Evolutionary conservation across 1,284 basidiomycete genomes (phyloP).

Genomic region (Rhodotorula sp.): DNA sequence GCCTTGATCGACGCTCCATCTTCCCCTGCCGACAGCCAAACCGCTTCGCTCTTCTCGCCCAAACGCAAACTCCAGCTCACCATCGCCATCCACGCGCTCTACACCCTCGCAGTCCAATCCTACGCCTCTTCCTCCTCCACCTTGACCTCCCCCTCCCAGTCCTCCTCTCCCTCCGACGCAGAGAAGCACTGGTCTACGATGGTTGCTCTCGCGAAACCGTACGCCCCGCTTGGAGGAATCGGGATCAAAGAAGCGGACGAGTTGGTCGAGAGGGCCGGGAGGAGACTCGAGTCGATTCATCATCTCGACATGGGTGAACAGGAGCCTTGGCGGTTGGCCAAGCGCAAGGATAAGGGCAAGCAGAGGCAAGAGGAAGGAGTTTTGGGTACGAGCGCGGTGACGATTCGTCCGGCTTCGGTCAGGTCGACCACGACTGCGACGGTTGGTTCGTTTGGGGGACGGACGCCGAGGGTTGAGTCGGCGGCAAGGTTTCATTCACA

Average conservation of each 20-base stretch:
- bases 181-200: slow-evolving; percentile 29
- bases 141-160: not conserved
- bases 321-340: slow-evolving; percentile 25
- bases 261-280: slow-evolving; percentile 33
- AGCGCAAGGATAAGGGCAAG: slow-evolving; percentile 4
- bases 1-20: not conserved
- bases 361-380: not conserved
- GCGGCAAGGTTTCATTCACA: slow-evolving; percentile 27
- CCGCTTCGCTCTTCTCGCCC: not conserved
- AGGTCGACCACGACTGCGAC: not conserved
- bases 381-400: not conserved
- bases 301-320: not conserved
- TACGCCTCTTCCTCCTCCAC: not conserved
- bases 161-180: not conserved
- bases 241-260: slow-evolving; percentile 40
- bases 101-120: slow-evolving; percentile 35
- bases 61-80: slow-evolving; percentile 13
- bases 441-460: not conserved
- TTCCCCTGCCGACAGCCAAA: not conserved
- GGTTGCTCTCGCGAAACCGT: slow-evolving; percentile 11
- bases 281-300: slow-evolving; percentile 20
- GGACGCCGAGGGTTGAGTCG: not conserved
- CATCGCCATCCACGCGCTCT: slow-evolving; percentile 28
- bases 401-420: not conserved
- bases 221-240: slow-evolving; percentile 4